phyloP scores from a whole-genome alignment of 768 basidiomycete genomes.

The Boletus rubroflammeus region DNA sequence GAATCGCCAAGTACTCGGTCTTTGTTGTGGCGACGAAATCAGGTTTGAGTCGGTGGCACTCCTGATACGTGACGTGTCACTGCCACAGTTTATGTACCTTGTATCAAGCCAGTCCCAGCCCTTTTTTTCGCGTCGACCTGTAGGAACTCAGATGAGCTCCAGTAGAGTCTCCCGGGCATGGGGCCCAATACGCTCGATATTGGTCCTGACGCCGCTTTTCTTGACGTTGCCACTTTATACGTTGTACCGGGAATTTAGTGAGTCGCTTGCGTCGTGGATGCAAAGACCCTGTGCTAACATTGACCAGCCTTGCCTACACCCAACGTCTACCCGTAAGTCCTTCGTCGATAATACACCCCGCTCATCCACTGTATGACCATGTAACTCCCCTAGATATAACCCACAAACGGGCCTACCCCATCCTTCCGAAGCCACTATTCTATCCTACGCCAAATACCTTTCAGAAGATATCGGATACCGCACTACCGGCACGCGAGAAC shows the following conservation, averaged over 20 bases:
- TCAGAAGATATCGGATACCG: constrained; percentile 89
- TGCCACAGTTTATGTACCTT: not conserved
- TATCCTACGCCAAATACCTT: constrained; percentile 58
- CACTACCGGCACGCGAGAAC: constrained; percentile 87
- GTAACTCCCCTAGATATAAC: constrained; percentile 33
- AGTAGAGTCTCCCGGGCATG: constrained; percentile 30
- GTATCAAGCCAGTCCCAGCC: not conserved
- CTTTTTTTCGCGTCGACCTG: not conserved
- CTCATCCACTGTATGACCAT: not conserved
- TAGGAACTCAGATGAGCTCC: constrained; percentile 10
- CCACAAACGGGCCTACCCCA: constrained; percentile 58
- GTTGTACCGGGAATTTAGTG: constrained; percentile 47
- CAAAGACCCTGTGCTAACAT: constrained; percentile 2
- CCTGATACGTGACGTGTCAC: no score
- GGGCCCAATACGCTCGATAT: constrained; percentile 58
- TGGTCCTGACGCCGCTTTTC: constrained; percentile 53
- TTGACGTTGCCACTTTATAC: constrained; percentile 47
- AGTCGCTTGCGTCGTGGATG: not conserved
- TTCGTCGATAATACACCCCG: not conserved
- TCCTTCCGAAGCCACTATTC: constrained; percentile 67
- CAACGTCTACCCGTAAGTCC: constrained; percentile 47
- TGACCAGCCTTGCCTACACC: constrained; percentile 55
- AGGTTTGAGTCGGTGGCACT: not conserved
- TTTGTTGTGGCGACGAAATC: not conserved
- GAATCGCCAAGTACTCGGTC: not conserved